Evolutionary conservation across 2,329 filamentous ascomycete species (phyloP).

Genomic region (Leptosphaerulina australis): DNA sequence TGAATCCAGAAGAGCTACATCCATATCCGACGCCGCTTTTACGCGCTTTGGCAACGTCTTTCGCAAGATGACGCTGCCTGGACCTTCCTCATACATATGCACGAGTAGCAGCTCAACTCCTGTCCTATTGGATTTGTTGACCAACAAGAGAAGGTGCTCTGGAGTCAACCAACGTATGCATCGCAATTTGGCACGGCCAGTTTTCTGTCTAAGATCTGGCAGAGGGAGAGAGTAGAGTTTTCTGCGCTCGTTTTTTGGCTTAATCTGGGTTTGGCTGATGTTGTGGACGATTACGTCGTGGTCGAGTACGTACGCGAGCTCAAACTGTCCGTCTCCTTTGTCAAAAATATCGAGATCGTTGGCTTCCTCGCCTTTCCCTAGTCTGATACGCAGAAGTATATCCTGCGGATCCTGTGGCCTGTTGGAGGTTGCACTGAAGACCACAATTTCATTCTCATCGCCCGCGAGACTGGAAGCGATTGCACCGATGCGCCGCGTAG

Average conservation of each 20-base stretch:
- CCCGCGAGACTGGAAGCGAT: slow-evolving; percentile 79
- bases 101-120: slow-evolving; percentile 63
- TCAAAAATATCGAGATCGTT: slow-evolving; percentile 74
- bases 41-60: slow-evolving; percentile 70
- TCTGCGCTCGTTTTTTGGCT: slow-evolving; percentile 33
- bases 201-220: slow-evolving; percentile 44
- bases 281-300: slow-evolving; percentile 73
- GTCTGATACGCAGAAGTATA: slow-evolving; percentile 60
- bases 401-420: slow-evolving; percentile 54
- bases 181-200: slow-evolving; percentile 59
- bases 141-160: slow-evolving; percentile 60
- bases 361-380: slow-evolving; percentile 61
- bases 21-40: slow-evolving; percentile 77
- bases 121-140: slow-evolving; percentile 60
- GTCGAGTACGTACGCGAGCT: slow-evolving; percentile 79
- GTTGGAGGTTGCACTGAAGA: slow-evolving; percentile 72
- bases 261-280: slow-evolving; percentile 54
- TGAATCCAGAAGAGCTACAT: slow-evolving; percentile 71
- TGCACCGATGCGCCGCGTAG: slow-evolving; percentile 71
- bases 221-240: slow-evolving; percentile 42
- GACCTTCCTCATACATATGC: slow-evolving; percentile 64
- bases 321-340: slow-evolving; percentile 66
- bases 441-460: slow-evolving; percentile 72
- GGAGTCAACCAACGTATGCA: slow-evolving; percentile 63
- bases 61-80: slow-evolving; percentile 56